phyloP scores from a whole-genome alignment of 306 rosid genomes.

The Begonia peltatifolia region DNA sequence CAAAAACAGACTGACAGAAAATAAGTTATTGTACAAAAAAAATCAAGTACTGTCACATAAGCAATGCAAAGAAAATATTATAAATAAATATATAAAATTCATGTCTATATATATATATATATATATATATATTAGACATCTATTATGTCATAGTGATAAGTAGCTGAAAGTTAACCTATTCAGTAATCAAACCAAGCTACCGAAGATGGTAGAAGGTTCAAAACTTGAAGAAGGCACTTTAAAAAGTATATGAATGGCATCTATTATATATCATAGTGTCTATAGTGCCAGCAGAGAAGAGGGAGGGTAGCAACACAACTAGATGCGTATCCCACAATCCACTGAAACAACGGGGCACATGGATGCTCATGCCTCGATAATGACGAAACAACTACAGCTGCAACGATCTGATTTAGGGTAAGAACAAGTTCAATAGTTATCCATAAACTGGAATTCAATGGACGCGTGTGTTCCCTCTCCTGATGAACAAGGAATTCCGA shows the following conservation, averaged over 20 bases:
- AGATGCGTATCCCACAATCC: conserved; percentile 85
- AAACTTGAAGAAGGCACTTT: conserved; percentile 1
- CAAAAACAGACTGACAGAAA: too few species aligned
- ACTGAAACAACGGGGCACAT: conserved; percentile 59
- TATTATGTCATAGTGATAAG: too few species aligned
- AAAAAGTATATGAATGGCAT: conserved; percentile 1
- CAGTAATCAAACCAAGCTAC: too few species aligned
- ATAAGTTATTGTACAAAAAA: too few species aligned
- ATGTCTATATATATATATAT: too few species aligned
- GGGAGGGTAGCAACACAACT: conserved; percentile 93
- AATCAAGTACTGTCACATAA: too few species aligned
- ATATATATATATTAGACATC: too few species aligned
- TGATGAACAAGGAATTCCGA: conserved; percentile 44
- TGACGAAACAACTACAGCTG: conserved; percentile 61
- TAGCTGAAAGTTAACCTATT: too few species aligned
- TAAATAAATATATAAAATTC: too few species aligned
- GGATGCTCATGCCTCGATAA: conserved; percentile 79
- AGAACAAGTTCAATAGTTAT: conserved; percentile 79
- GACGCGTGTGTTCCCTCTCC: conserved; percentile 76
- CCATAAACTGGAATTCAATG: conserved; percentile 88
- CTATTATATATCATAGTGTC: conserved; percentile 50
- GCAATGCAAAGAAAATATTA: too few species aligned
- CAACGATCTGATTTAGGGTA: conserved; percentile 71
- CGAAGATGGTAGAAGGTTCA: too few species aligned
- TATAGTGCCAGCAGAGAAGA: conserved; percentile 86